Conservation (phyloP, 768 basidiomycete species). For the Leccinum imitatum region DNA sequence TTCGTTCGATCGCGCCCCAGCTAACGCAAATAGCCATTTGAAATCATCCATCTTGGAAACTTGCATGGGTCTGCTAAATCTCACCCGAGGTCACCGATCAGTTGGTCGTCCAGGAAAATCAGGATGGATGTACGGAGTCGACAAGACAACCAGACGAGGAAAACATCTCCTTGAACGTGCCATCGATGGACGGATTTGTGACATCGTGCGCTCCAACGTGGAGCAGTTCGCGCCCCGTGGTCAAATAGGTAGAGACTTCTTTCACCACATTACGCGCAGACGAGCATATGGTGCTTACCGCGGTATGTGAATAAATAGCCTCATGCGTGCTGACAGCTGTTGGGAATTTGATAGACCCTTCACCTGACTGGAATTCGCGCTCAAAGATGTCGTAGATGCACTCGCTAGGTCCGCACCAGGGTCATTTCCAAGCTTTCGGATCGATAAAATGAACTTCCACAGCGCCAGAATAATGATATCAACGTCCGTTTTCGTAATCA, state of each 20-base stretch:
- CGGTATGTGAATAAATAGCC: neutral
- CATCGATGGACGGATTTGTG: neutral
- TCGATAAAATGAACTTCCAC: neutral
- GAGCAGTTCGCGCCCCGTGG: neutral
- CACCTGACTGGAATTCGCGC: neutral
- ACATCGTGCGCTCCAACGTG: neutral
- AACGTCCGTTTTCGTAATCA: neutral
- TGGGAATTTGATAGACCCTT: neutral
- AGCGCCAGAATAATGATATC: neutral
- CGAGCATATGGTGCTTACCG: conserved; percentile 1
- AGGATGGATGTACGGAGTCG: conserved; percentile 1
- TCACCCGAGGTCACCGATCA: conserved; percentile 1
- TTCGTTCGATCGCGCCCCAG: neutral
- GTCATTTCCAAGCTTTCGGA: neutral
- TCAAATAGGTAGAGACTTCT: neutral
- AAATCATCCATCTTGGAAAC: conserved; percentile 1
- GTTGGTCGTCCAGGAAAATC: neutral
- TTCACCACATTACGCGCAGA: neutral
- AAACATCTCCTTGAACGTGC: neutral
- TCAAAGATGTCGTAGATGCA: conserved; percentile 1
- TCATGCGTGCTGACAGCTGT: neutral
- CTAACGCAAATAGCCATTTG: conserved; percentile 1
- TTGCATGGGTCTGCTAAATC: neutral
- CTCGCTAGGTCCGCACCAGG: conserved; percentile 8
- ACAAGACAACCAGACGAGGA: neutral